Evolutionary conservation across 31 red algal species (phyloP).

Genomic region (Porphyra umbilicalis): DNA sequence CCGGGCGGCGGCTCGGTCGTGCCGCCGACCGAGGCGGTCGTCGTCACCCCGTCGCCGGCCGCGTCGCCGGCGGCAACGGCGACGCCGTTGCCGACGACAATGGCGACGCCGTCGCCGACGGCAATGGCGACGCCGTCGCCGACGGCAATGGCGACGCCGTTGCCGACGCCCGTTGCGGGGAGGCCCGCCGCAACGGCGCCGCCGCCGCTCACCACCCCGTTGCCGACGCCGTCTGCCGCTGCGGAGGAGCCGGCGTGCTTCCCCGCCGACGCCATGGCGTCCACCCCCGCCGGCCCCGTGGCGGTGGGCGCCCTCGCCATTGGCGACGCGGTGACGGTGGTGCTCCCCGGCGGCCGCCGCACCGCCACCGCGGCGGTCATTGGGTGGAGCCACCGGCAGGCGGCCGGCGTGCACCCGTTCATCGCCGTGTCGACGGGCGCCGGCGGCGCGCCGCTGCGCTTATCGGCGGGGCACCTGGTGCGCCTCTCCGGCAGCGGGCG

Average conservation of each 20-base stretch:
- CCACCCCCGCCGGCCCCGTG: not conserved
- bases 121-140: not conserved
- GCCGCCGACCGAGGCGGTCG: conserved; percentile 17
- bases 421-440: not conserved
- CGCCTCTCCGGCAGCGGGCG: not conserved
- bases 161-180: not conserved
- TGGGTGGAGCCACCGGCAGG: not conserved
- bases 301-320: not conserved
- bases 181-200: no score
- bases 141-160: not conserved
- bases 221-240: not conserved
- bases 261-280: not conserved
- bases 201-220: not conserved
- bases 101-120: not conserved
- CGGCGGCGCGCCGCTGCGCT: not conserved
- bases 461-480: not conserved
- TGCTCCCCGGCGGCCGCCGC: not conserved
- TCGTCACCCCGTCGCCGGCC: not conserved
- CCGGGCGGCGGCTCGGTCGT: conserved; percentile 17
- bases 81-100: not conserved
- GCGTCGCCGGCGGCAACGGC: not conserved
- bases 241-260: not conserved
- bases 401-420: not conserved
- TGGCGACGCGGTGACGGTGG: not conserved
- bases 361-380: not conserved